phyloP scores from a whole-genome alignment of 306 rosid genomes.

The Prunus dulcis region DNA sequence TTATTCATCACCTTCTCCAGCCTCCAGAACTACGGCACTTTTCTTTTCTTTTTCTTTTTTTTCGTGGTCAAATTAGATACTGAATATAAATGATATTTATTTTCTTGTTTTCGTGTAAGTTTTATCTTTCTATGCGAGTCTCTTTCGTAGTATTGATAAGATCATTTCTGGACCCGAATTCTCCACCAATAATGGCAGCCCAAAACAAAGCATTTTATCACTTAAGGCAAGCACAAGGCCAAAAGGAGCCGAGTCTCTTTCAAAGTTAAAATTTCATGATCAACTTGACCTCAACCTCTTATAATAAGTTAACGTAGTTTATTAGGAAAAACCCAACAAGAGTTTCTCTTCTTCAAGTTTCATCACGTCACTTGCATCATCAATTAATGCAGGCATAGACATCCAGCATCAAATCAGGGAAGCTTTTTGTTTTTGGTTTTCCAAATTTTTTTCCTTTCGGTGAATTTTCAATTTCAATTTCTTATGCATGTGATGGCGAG shows the following conservation, averaged over 20 bases:
- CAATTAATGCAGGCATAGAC: neutral
- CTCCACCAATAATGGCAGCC: slow-evolving; percentile 16
- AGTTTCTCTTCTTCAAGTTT: neutral
- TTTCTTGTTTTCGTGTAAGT: neutral
- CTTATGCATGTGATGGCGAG: slow-evolving; percentile 5
- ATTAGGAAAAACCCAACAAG: too few relatives aligned
- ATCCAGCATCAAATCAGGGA: slow-evolving; percentile 1
- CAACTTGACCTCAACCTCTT: slow-evolving; percentile 14
- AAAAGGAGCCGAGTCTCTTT: neutral
- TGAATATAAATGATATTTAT: neutral
- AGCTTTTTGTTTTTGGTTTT: neutral
- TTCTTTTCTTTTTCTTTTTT: too few relatives aligned
- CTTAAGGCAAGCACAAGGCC: neutral
- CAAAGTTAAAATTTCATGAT: slow-evolving; percentile 8
- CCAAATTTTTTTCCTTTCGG: neutral
- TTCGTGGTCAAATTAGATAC: neutral
- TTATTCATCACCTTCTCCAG: too few relatives aligned
- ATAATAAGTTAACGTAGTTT: too few relatives aligned
- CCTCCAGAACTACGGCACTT: too few relatives aligned
- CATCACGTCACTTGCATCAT: slow-evolving; percentile 12
- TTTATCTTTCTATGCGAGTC: neutral
- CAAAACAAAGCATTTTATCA: neutral
- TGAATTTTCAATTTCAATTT: neutral
- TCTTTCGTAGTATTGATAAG: slow-evolving; percentile 4
- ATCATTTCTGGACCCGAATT: slow-evolving; percentile 1